A percentile compares a stretch with the other conserved stretches of the same genome.
Evolutionary conservation across 148 eudicot species (phyloP).

Genomic region (Cornus controversa): DNA sequence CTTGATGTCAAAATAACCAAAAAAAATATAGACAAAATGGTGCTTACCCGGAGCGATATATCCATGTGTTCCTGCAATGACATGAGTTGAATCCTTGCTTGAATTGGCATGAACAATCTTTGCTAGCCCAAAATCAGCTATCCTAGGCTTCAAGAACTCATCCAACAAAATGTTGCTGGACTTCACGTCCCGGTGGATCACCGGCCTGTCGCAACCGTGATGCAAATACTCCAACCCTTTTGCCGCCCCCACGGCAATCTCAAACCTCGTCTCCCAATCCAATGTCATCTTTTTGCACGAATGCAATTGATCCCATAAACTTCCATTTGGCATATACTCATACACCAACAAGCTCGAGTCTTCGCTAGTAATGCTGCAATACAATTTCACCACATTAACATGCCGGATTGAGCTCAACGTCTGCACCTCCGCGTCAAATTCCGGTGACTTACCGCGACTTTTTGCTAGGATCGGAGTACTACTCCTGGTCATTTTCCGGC

Average conservation of each 20-base stretch:
- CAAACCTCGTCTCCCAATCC: slow-evolving; percentile 80
- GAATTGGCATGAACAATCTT: slow-evolving; percentile 59
- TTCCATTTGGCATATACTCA: slow-evolving; percentile 86
- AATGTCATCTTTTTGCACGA: slow-evolving; percentile 37
- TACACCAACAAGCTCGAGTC: slow-evolving; percentile 91
- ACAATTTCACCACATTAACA: slow-evolving; percentile 83
- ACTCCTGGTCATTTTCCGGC: slow-evolving; percentile 29
- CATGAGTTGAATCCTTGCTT: slow-evolving; percentile 53
- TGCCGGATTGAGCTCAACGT: slow-evolving; percentile 87
- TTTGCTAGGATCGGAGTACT: slow-evolving; percentile 58
- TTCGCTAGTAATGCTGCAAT: slow-evolving; percentile 81
- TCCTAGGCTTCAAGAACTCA: slow-evolving; percentile 72
- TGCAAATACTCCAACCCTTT: slow-evolving; percentile 88
- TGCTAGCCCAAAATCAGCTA: slow-evolving; percentile 95
- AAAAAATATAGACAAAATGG: too few species aligned
- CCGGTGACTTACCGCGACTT: slow-evolving; percentile 31
- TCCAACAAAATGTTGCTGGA: slow-evolving; percentile 90
- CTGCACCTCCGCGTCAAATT: slow-evolving; percentile 83
- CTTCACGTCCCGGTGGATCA: slow-evolving; percentile 90
- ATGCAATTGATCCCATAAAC: slow-evolving; percentile 83
- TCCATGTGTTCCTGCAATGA: slow-evolving; percentile 84
- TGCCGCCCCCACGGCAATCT: slow-evolving; percentile 82
- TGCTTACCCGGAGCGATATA: slow-evolving; percentile 90
- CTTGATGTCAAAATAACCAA: too few species aligned
- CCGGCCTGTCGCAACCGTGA: slow-evolving; percentile 73